Evolutionary conservation across 441 rosid species (phyloP), one percentile per base, ranked within the genome.

Genomic region (Adansonia grandidieri): DNA sequence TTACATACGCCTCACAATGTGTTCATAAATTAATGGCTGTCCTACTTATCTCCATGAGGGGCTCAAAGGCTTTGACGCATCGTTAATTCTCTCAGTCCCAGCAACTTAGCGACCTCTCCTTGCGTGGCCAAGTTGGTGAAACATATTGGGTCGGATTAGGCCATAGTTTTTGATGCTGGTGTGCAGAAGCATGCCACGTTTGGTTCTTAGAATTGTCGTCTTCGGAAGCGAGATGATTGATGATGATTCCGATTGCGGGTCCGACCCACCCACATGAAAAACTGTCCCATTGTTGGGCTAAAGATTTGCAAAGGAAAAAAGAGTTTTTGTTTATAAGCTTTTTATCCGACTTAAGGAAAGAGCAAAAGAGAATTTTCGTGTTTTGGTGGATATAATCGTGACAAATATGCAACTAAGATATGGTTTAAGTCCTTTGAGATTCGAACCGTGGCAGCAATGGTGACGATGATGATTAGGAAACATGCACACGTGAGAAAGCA

Each of bases 191-290:
- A 19, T 50, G 80, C 74, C 85, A 75, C 58, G 75, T 53, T 60
- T 15, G 44, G 17, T 20, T 9, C 63, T 58, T 60, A 9, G 44
- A 40, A 40, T 40, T 5, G 44, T 40, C 44, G 44, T 28, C 44
- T 62, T 62, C 17, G 60, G 24, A 37, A 71, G 45, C 4, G 32
- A 54, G 14, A 28, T 51, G 45, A 24, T 51, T 15, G 10, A 53
- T 42, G 74, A 57, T 57, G 32, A 67, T 60, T 48, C 79, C 9
- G 6, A 20, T 5, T 1, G 67, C 5, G 62, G 86, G 67, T 68
- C 32, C 40, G n/a, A 22, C 76, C 62, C 9, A n/a, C 74, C 63
- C 81, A 77, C 77, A 64, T 79, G 80, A 72, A 42, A 28, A 13
- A 42, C 53, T 58, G 11, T 69, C 50, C 72, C 11, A 19, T 2